Conservation (phyloP, 2,329 filamentous ascomycete genomes). For the Penicillium occitanis region DNA sequence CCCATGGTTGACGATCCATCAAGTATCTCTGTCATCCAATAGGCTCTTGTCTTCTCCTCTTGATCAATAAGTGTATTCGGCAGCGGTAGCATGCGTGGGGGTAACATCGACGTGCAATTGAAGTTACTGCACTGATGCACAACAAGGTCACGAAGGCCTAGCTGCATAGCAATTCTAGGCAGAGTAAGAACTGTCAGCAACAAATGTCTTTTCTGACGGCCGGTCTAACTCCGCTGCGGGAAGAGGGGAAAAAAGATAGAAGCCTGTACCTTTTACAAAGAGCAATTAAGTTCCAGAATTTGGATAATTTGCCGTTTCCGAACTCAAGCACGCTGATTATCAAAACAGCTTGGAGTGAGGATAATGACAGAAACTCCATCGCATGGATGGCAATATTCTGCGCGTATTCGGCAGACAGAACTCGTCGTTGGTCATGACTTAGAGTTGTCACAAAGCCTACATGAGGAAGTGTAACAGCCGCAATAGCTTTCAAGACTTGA, state of each 20-base stretch:
- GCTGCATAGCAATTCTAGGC: constrained; percentile 31
- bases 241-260: not conserved
- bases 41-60: constrained; percentile 38
- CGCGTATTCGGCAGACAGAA: constrained; percentile 28
- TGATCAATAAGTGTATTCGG: constrained; percentile 34
- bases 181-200: not conserved
- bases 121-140: constrained; percentile 32
- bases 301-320: constrained; percentile 32
- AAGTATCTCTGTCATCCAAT: constrained; percentile 41
- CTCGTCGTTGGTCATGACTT: not conserved
- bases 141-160: constrained; percentile 33
- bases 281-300: constrained; percentile 37
- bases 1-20: constrained; percentile 37
- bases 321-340: constrained; percentile 34
- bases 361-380: constrained; percentile 30
- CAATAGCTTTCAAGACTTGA: not conserved
- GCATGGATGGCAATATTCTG: constrained; percentile 32
- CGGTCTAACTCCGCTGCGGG: not conserved
- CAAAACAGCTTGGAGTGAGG: constrained; percentile 35
- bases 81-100: constrained; percentile 28
- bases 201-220: not conserved
- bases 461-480: not conserved
- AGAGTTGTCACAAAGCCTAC: not conserved
- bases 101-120: constrained; percentile 30
- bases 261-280: constrained; percentile 31